These are phyloP conservation scores for Oryza rufipogon DNA, from an alignment of 176 grass and related monocot genomes.

Conservation along the genomic window DNA sequence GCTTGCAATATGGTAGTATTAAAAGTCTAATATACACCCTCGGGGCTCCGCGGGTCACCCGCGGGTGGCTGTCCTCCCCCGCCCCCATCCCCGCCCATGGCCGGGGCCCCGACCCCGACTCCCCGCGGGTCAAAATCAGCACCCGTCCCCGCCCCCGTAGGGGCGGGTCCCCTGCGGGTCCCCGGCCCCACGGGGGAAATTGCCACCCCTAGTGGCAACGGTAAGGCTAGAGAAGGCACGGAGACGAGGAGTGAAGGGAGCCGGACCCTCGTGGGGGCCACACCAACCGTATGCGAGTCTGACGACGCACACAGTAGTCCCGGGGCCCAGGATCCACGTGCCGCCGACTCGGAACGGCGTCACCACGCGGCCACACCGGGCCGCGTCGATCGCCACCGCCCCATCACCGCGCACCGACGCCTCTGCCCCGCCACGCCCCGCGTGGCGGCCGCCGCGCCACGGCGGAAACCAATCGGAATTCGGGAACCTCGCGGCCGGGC, in stretches of 20 bases:
- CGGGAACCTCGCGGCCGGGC: neutral
- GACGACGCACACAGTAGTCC: slow-evolving; percentile 19
- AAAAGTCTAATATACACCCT: no score
- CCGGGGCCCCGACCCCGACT: no score
- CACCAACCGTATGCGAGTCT: slow-evolving; percentile 18
- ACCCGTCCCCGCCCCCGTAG: no score
- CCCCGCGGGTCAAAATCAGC: no score
- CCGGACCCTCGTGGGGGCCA: neutral
- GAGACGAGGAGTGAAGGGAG: neutral
- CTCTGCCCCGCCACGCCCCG: neutral
- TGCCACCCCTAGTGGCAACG: neutral
- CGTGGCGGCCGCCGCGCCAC: neutral
- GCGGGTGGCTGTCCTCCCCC: no score
- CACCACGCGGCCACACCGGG: slow-evolving; percentile 2
- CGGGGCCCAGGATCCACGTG: slow-evolving; percentile 56
- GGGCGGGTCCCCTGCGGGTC: no score
- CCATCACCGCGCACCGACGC: slow-evolving; percentile 49
- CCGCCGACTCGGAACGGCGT: slow-evolving; percentile 58
- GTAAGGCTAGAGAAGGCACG: neutral
- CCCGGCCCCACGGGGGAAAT: no score
- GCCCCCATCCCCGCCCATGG: no score
- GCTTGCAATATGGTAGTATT: no score
- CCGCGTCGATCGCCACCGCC: slow-evolving; percentile 27
- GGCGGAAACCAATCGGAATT: neutral
- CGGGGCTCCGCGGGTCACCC: no score